Conservation (phyloP, 2,329 filamentous ascomycete genomes). For the Aspergillus jensenii region DNA sequence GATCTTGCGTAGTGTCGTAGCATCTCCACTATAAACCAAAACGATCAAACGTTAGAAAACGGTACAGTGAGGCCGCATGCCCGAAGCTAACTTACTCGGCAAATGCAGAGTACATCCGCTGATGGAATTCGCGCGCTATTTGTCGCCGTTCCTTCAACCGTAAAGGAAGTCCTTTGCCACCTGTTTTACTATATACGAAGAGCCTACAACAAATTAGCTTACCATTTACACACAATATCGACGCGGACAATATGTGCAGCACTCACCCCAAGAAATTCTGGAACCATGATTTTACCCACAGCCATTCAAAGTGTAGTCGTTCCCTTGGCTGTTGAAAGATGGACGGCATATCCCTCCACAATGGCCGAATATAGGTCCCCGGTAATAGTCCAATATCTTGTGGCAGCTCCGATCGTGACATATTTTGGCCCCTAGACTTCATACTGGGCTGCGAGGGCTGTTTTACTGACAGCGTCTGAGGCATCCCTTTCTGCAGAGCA, state of each 20-base stretch:
- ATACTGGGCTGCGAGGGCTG: constrained; percentile 40
- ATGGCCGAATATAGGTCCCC: constrained; percentile 41
- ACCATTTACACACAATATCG: neutral
- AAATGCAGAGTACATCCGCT: constrained; percentile 49
- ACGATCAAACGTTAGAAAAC: constrained; percentile 12
- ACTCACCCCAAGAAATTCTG: constrained; percentile 38
- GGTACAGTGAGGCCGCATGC: neutral
- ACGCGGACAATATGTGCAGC: neutral
- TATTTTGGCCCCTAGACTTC: constrained; percentile 32
- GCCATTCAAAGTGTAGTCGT: constrained; percentile 41
- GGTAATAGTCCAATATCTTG: constrained; percentile 49
- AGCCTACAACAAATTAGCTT: constrained; percentile 25
- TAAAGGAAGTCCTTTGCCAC: constrained; percentile 34
- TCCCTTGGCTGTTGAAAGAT: constrained; percentile 38
- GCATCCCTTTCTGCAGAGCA: constrained; percentile 13
- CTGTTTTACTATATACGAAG: constrained; percentile 33
- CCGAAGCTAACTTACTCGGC: constrained; percentile 39
- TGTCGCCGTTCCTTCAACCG: constrained; percentile 34
- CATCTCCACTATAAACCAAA: constrained; percentile 33
- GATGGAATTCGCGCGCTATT: constrained; percentile 44
- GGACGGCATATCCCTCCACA: constrained; percentile 42
- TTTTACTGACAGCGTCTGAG: constrained; percentile 26
- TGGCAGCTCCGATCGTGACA: constrained; percentile 34
- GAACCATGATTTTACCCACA: constrained; percentile 35
- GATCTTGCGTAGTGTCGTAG: constrained; percentile 33